phyloP scores from a whole-genome alignment of 2,329 filamentous ascomycete genomes.

The Apiospora rasikravindrae region DNA sequence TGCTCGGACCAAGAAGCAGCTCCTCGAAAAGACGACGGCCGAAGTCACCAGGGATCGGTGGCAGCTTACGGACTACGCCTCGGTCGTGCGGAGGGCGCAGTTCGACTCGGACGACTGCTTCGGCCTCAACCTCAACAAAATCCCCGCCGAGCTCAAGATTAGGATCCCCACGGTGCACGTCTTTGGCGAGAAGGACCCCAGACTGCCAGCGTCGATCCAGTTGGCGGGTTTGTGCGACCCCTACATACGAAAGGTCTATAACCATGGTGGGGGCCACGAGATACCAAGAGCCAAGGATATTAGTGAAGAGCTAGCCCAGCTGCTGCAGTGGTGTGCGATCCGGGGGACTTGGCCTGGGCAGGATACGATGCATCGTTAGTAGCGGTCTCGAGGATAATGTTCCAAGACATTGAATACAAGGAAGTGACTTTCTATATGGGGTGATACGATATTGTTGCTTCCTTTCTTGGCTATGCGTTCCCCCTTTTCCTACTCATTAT shows the following conservation, averaged over 20 bases:
- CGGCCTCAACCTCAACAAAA: conserved; percentile 36
- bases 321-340: conserved; percentile 34
- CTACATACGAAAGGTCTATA: conserved; percentile 35
- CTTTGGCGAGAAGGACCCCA: conserved; percentile 31
- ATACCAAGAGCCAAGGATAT: conserved; percentile 29
- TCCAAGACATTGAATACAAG: background rate
- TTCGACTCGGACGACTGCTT: conserved; percentile 40
- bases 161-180: conserved; percentile 38
- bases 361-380: background rate
- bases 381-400: background rate
- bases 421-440: no score
- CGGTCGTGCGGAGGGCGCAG: conserved; percentile 30
- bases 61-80: conserved; percentile 28
- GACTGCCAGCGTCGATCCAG: conserved; percentile 34
- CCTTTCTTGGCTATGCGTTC: background rate
- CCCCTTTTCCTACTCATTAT: background rate
- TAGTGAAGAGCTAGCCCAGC: conserved; percentile 25
- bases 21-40: conserved; percentile 23
- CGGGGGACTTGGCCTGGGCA: conserved; percentile 36
- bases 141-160: conserved; percentile 37
- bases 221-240: conserved; percentile 38
- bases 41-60: conserved; percentile 23
- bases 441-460: background rate
- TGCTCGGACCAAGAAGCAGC: conserved; percentile 30
- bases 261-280: conserved; percentile 28